These are phyloP conservation scores for Venturia aucupariae DNA, from an alignment of 2,329 filamentous ascomycete species.

Conservation along the genomic window DNA sequence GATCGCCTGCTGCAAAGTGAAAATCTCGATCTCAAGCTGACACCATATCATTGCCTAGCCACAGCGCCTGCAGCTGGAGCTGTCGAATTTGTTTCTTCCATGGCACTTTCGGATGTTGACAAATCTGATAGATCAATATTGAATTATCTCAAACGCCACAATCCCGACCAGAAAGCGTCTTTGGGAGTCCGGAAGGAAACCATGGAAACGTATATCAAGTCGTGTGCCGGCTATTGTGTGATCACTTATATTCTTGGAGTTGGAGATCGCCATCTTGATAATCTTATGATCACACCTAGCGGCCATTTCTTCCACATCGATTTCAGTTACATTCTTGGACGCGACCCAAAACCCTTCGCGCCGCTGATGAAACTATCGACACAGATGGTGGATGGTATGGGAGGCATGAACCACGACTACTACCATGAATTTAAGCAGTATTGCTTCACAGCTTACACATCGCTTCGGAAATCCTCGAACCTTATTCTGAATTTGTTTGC, in stretches of 20 bases:
- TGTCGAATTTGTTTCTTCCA: constrained; percentile 86
- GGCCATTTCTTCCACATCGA: constrained; percentile 97
- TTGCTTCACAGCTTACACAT: constrained; percentile 89
- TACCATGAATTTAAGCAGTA: constrained; percentile 91
- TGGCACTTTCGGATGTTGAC: constrained; percentile 72
- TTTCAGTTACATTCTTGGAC: constrained; percentile 94
- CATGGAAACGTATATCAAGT: constrained; percentile 91
- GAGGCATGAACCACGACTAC: constrained; percentile 68
- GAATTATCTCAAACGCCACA: constrained; percentile 78
- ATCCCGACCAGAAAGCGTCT: constrained; percentile 72
- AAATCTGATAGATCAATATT: constrained; percentile 74
- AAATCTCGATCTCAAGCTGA: constrained; percentile 88
- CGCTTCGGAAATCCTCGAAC: constrained; percentile 79
- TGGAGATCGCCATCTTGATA: constrained; percentile 91
- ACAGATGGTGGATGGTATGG: constrained; percentile 99
- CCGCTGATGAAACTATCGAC: constrained; percentile 94
- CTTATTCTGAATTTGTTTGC: constrained; percentile 92
- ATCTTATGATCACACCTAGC: constrained; percentile 80
- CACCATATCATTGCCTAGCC: constrained; percentile 91
- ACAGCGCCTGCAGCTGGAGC: constrained; percentile 84
- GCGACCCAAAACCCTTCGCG: constrained; percentile 94
- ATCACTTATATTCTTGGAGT: constrained; percentile 97
- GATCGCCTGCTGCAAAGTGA: constrained; percentile 91
- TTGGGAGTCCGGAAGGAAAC: constrained; percentile 84
- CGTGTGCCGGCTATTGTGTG: constrained; percentile 94